Base-by-base conservation (phyloP, 108 stramenopile genomes). In the Fistulifera pelliculosa region DNA sequence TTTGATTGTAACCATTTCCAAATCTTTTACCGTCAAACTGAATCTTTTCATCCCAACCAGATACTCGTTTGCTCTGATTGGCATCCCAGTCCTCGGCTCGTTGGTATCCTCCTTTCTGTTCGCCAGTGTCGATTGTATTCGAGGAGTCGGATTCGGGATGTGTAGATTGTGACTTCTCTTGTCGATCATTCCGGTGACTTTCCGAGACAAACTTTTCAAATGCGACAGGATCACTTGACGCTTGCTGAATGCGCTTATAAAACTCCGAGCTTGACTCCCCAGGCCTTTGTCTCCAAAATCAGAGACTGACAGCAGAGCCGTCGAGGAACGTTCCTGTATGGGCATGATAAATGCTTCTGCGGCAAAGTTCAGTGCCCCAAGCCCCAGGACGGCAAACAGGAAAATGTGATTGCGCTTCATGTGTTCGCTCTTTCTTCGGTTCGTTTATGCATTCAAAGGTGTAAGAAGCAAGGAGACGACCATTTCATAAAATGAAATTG, bases 21-120 rank as follows among this genome's bases (percentile, higher is more conserved):
- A 38, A 50, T 15, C 72, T 58, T 56, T 70, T 78, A 27, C 84
- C 82, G 53, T 90, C 88, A 60, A 78, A 83, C 51, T 85, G 83
- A 21, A 90, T 69, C 54, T 65, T 49, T 61, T 90, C 77, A 47
- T 90, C 84, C 70, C 69, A 70, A 4, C 72, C 44, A 56, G 83
- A 57, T 25, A 61, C 71, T 0, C 70, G 72, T 27, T 52, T 59
- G 39, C 63, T 61, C 8, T 69, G 68, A 47, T 69, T 31, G 18
- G 58, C 73, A 60, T 90, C 77, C 88, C 88, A 90, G 21, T 90
- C 79, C 75, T 90, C 88, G 44, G 85, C 81, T 1, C 66, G 79
- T 56, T 69, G 40, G 79, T 71, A 50, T 56, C 26, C 69, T 64
- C 27, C 64, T 64, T 49, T 75, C 72, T 41, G 51, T 39, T 54